Base-by-base conservation (phyloP, 371 early-diverging fungal species). In the Mortierella polycephala region DNA sequence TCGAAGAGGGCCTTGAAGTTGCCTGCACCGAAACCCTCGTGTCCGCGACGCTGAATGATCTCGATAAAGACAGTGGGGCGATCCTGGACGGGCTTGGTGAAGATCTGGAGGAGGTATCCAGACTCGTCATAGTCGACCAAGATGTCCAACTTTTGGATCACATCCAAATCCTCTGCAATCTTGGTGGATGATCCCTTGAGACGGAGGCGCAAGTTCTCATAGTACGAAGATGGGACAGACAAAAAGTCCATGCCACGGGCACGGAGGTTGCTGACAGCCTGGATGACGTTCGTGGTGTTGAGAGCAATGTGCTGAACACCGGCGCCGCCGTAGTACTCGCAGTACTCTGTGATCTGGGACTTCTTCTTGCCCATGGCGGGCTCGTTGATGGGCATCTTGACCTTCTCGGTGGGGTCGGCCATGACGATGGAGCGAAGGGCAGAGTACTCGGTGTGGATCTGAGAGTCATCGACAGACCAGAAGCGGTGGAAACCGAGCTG, bases 381-480 rank as follows among this genome's bases (percentile, higher is more conserved):
- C 85, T 98, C 99, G 82, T 98, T 98, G 85, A 98, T 95, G 64
- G 98, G 98, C 90, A 98, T 95, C 88, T 98, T 97, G 87, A 98
- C 92, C 54, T 79, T 85, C 71, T 98, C 98, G 73, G 89, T 89
- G 64, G 91, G 93, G 75, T 96, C 96, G 44, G 97, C 93, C 96
- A 98, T 96, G 83, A 97, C 98, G 63, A 97, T 95, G 39, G 96
- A 96, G 20, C 97, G 92, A 67, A 98, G 88, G 45, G 97, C 92
- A 76, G 93, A 93, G 88, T 95, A 98, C 81, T 98, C 94, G 57
- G 98, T 96, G 85, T 94, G 93, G 60, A 98, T 96, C 83, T 97
- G 95, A 69, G 88, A 92, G 85, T 98, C 99, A 84, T 98, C 99
- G 53, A 98, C 96, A 40, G 96, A 95, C 98, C 98, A 98, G 93